Percentiles rank a stretch among this genome's conserved stretches.
Evolutionary conservation across 169 alveolate species (phyloP).

Genomic region (Eimeria falciformis): DNA sequence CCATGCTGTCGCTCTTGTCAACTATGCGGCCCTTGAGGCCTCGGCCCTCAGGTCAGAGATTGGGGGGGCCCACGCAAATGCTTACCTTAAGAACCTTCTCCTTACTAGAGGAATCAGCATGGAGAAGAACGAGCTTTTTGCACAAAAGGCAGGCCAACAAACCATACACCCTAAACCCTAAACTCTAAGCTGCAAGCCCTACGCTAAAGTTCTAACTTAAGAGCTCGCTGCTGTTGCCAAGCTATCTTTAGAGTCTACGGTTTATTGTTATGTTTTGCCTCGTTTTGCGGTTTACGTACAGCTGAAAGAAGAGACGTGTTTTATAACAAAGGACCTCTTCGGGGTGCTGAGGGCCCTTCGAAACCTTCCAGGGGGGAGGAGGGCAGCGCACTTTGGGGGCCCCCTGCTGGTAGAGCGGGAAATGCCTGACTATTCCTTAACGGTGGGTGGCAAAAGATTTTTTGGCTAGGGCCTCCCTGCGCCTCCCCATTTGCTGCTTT

Average conservation of each 20-base stretch:
- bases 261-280: neutral
- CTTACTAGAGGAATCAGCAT: constrained; percentile 86
- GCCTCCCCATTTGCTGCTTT: no score
- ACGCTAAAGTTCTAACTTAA: no score
- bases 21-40: constrained; percentile 84
- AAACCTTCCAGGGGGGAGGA: constrained; percentile 33
- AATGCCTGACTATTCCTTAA: constrained; percentile 42
- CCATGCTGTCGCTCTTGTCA: constrained; percentile 87
- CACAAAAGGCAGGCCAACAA: constrained; percentile 82
- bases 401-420: constrained; percentile 52
- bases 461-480: no score
- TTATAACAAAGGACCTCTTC: constrained; percentile 32
- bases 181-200: no score
- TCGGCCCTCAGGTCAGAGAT: constrained; percentile 87
- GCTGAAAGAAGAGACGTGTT: constrained; percentile 59
- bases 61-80: constrained; percentile 87
- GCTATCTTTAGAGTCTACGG: no score
- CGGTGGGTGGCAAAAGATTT: constrained; percentile 41
- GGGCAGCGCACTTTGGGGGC: constrained; percentile 39
- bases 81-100: constrained; percentile 85
- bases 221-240: no score
- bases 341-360: constrained; percentile 16
- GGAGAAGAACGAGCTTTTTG: constrained; percentile 89
- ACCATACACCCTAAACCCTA: no score
- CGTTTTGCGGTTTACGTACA: constrained; percentile 34